Evolutionary conservation across 805 yeast species (phyloP), one percentile per base, ranked within the genome.

Genomic region (Wickerhamiella bombiphila): DNA sequence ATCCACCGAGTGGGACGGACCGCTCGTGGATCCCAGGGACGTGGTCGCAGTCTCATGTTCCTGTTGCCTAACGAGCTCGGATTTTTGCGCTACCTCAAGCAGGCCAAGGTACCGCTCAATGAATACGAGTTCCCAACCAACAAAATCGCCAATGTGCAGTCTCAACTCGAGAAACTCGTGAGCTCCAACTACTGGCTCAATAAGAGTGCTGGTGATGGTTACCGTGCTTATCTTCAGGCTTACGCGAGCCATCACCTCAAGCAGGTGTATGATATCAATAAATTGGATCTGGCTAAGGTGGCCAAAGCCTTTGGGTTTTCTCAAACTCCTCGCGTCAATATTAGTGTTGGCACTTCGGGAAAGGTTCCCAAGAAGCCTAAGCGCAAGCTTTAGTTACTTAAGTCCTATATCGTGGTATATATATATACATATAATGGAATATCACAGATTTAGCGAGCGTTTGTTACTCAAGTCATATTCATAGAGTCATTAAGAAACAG

Each of bases 1-100:
- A 91, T 91, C 50, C 99, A 91, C 65, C 76, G 99, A 61, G 98
- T 91, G 26, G 99, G 99, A 48, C 78, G 99, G 68, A 91, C 99
- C 20, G 99, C 98, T 26, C 78, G 98, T 67, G 72, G 79, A 9
- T 63, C 78, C 17, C 56, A 71, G 35, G 97, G 94, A 40, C 77
- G 76, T 56, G 99, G 99, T 52, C 81, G 77, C 61, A 82, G 94
- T 7, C 66, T 91, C 44, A 86, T 91, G 97, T 91, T 91, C 60
- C 68, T 91, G 57, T 77, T 88, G 6, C 98, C 98, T 32, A 74
- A 73, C 31, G 99, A 91, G 61, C 69, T 91, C 36, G 98, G 98
- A 2, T 91, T 91, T 65, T 63, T 91, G 56, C 72, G 97, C 53
- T 91, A 91, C 58, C 70, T 91, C 56, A 91, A 91, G 46, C 93